Base-by-base conservation (phyloP, 2,329 filamentous ascomycete genomes). In the Penicillium sp. region DNA sequence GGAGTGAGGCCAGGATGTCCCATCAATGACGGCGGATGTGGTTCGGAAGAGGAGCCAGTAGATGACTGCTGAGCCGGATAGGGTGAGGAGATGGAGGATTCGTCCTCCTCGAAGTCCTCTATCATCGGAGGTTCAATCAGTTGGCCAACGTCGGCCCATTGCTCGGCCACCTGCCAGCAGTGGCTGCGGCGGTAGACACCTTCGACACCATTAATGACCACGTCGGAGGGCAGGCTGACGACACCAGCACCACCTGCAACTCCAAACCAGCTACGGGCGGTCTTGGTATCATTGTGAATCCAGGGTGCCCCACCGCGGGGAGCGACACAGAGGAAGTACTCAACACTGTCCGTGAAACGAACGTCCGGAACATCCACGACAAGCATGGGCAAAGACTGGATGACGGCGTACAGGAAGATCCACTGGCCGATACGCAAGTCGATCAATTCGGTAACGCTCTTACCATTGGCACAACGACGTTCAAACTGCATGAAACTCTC, bases 151-250 rank as follows among this genome's bases (percentile, higher is more conserved):
- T 72, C 70, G 7, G 74, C 74, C 84, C 84, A 86, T 55, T 77
- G 72, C 55, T 80, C 75, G 3, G 82, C 83, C 57, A 77, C 74
- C 47, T 76, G 69, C 84, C 84, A 87, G 66, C 83, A 86, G 61
- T 87, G 84, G 50, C 79, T 84, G 34, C 83, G 78, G 13, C 79
- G 76, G 64, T 85, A 87, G 35, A 84, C 77, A 36, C 80, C 82
- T 59, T 87, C 84, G 1, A 84, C 77, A 14, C 83, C 79, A 56
- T 85, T 77, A 53, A 84, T 78, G 35, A 86, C 78, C 22, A 84
- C 69, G 58, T 86, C 81, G 0, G 76, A 77, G 1, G 84, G 82
- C 5, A 86, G 65, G 50, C 71, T 77, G 34, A 85, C 81, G 7
- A 85, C 74, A 34, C 77, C 78, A 20, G 74, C 74, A 31, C 80